Evolutionary conservation across 164 flowering plant genomes (phyloP), one percentile per base, ranked within the genome.

Genomic region (Aristolochia fimbriata): DNA sequence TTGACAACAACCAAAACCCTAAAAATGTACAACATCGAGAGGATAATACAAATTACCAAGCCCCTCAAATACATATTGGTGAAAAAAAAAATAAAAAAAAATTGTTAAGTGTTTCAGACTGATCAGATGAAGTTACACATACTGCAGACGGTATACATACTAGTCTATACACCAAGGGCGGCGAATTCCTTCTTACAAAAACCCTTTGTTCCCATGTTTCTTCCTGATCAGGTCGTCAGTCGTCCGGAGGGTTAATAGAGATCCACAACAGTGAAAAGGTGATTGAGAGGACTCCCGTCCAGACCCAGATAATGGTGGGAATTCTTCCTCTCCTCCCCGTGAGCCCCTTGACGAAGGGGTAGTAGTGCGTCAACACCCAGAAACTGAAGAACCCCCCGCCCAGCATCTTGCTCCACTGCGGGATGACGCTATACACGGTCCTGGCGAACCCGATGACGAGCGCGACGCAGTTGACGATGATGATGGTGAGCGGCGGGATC

Each of bases 321-420:
- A 74, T 48, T 57, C 65, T 77, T 33, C 87, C 90, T 65, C 77
- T 66, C 64, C 83, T 77, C 2, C 90, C 90, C 84, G 81, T 77
- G 69, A 82, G 63, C 47, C 90, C 90, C 68, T 84, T 82, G 10
- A 69, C 70, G 37, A 84, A 84, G 0, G 90, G 87, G 55, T 84
- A 84, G 77, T 80, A 71, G 63, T 82, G 90, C 60, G 83, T 72
- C 70, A 84, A 62, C 56, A 84, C 90, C 90, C 85, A 84, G 77
- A 82, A 81, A 69, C 85, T 80, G 52, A 84, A 84, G 68, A 80
- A 84, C 4, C 49, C 17, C 4, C 87, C 87, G 13, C 90, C 90
- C 0, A 80, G 0, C 1, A 84, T 68, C 75, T 79, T 77, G 54
- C 66, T 78, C 90, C 87, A 84, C 59, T 80, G 76, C 2, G 85